These are phyloP conservation scores for Berkeleyomyces rouxiae DNA, from an alignment of 2,329 filamentous ascomycete species.

Conservation along the genomic window DNA sequence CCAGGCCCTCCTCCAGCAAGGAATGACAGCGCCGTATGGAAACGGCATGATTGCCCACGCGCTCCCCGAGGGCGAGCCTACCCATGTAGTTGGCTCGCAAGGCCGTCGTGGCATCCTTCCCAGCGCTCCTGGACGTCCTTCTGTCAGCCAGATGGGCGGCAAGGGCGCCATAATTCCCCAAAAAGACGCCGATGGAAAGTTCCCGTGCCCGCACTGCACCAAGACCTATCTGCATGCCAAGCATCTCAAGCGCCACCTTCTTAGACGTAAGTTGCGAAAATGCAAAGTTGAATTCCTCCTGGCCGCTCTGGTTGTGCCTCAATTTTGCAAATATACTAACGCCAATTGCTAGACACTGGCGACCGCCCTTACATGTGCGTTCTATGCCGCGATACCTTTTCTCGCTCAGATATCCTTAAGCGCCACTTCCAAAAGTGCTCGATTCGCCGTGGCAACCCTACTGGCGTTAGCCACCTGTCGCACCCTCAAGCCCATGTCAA, in stretches of 20 bases:
- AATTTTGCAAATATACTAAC: constrained; percentile 15
- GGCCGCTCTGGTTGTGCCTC: background rate
- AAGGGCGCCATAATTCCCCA: constrained; percentile 77
- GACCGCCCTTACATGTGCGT: constrained; percentile 98
- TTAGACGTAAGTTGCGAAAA: constrained; percentile 62
- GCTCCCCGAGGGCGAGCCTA: constrained; percentile 46
- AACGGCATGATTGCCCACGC: constrained; percentile 33
- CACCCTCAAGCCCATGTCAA: constrained; percentile 82
- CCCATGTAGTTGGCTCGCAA: constrained; percentile 89
- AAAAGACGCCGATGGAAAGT: constrained; percentile 96
- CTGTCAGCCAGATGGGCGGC: constrained; percentile 47
- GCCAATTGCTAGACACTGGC: constrained; percentile 57
- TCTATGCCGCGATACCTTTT: constrained; percentile 94
- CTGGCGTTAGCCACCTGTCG: constrained; percentile 82
- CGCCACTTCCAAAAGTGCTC: constrained; percentile 99
- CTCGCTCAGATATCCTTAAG: constrained; percentile 93
- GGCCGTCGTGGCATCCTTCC: constrained; percentile 81
- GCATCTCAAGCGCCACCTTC: constrained; percentile 87
- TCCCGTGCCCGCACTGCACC: constrained; percentile 92
- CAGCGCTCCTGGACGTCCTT: constrained; percentile 67
- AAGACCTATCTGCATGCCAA: constrained; percentile 97
- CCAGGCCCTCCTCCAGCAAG: constrained; percentile 41
- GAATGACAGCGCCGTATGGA: constrained; percentile 38
- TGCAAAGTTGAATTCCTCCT: constrained; percentile 9
- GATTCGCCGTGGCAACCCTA: constrained; percentile 86